Evolutionary conservation across 805 yeast species (phyloP), one percentile per base, ranked within the genome.

Genomic region (Zygotorulaspora florentina): DNA sequence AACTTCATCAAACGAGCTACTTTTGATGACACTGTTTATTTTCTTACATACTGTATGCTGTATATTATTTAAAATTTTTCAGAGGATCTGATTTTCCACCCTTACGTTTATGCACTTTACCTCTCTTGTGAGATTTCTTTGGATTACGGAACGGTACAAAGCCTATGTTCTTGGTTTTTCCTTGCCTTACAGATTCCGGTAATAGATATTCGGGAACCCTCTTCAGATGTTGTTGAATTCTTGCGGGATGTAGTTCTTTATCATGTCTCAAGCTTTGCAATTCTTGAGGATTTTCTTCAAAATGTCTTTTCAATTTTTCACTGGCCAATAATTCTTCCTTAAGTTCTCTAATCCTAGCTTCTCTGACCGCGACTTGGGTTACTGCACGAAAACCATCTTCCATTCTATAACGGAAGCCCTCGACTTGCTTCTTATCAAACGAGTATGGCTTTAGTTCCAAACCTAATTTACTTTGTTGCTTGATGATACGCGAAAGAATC

Each of bases 311-410:
- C 63, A 93, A 76, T 62, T 87, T 89, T 47, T 88, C 96, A 56
- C 95, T 86, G 36, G 91, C 80, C 51, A 93, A 71, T 64, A 93
- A 73, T 66, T 93, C 98, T 54, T 82, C 78, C 65, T 86, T 86
- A 65, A 91, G 75, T 62, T 93, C 99, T 64, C 81, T 85, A 46
- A 89, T 77, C 59, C 98, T 79, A 1, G 98, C 98, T 60, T 93
- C 97, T 67, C 97, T 81, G 20, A 93, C 80, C 0, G 96, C 86
- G 8, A 85, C 83, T 46, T 80, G 80, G 0, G 99, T 93, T 18
- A 93, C 95, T 0, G 98, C 86, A 69, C 98, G 79, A 70, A 91
- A 93, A 0, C 96, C 96, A 69, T 93, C 99, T 59, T 93, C 97
- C 71, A 88, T 82, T 75, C 99, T 82, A 67, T 93, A 93, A 59